Conservation (phyloP, 1,284 basidiomycete species). For the Ustilago trichophora region DNA sequence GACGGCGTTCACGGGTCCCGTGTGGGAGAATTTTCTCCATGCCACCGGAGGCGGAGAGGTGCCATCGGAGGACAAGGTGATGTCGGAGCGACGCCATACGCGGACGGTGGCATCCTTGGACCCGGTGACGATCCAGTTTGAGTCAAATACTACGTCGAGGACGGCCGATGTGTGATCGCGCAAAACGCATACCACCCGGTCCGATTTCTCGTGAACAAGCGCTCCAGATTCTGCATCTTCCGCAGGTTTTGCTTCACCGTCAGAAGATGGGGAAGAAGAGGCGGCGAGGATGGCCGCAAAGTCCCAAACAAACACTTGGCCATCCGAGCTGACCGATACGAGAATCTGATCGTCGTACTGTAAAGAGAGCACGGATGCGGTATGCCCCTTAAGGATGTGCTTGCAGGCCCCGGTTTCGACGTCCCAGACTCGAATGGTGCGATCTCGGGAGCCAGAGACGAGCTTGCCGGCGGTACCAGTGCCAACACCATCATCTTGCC, state of each 20-base stretch:
- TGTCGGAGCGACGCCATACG: slow-evolving; percentile 44
- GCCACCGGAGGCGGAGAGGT: not conserved
- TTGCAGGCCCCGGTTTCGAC: slow-evolving; percentile 38
- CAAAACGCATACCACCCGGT: slow-evolving; percentile 23
- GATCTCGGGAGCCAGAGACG: slow-evolving; percentile 51
- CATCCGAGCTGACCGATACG: slow-evolving; percentile 53
- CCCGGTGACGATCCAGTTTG: slow-evolving; percentile 48
- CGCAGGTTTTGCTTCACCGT: not conserved
- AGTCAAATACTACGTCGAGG: slow-evolving; percentile 50
- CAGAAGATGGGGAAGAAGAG: not conserved
- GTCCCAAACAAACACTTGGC: slow-evolving; percentile 53
- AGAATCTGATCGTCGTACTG: slow-evolving; percentile 55
- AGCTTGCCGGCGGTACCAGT: slow-evolving; percentile 40
- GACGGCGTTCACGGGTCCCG: slow-evolving; percentile 45
- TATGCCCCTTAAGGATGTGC: slow-evolving; percentile 48
- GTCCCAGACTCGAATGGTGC: slow-evolving; percentile 57
- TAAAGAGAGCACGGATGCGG: slow-evolving; percentile 50
- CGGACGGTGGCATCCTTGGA: slow-evolving; percentile 53
- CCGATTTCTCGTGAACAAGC: slow-evolving; percentile 13
- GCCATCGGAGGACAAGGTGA: not conserved
- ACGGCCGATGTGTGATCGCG: slow-evolving; percentile 40
- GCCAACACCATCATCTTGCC: slow-evolving; percentile 47
- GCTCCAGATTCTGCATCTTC: slow-evolving; percentile 12
- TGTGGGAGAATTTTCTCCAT: slow-evolving; percentile 28
- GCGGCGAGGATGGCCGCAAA: slow-evolving; percentile 31